Conservation (phyloP, 1,284 basidiomycete species). For the Malassezia slooffiae region DNA sequence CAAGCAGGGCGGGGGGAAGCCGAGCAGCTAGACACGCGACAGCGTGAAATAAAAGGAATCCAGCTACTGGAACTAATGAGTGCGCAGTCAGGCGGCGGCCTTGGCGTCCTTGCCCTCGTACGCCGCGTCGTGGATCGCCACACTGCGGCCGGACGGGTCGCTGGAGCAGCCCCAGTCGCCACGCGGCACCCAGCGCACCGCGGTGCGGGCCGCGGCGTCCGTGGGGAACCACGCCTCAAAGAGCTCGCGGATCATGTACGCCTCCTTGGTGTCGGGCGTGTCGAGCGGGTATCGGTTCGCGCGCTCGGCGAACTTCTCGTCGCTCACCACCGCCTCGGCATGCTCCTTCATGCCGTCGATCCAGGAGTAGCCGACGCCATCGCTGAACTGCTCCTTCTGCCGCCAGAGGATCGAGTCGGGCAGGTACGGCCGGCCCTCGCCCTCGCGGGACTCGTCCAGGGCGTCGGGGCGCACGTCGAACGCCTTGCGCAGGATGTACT, state of each 20-base stretch:
- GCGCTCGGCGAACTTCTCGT: slow-evolving; percentile 68
- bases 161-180: slow-evolving; percentile 91
- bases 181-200: slow-evolving; percentile 55
- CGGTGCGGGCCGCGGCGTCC: slow-evolving; percentile 77
- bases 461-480: slow-evolving; percentile 74
- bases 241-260: slow-evolving; percentile 83
- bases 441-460: slow-evolving; percentile 52
- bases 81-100: neutral
- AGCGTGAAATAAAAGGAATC: no score
- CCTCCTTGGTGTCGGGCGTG: slow-evolving; percentile 94
- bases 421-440: slow-evolving; percentile 59
- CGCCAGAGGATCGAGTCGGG: slow-evolving; percentile 92
- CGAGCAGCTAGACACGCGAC: no score
- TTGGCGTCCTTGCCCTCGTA: slow-evolving; percentile 50
- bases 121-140: slow-evolving; percentile 88
- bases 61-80: no score
- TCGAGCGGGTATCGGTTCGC: slow-evolving; percentile 67
- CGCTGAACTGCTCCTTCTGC: slow-evolving; percentile 98
- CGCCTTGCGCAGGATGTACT: slow-evolving; percentile 92
- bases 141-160: slow-evolving; percentile 88
- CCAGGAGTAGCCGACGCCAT: slow-evolving; percentile 99
- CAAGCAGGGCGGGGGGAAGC: no score
- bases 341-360: slow-evolving; percentile 98
- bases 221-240: slow-evolving; percentile 70
- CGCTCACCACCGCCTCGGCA: slow-evolving; percentile 63